phyloP scores from a whole-genome alignment of 2,329 filamentous ascomycete species.

The Coniochaeta sp. region DNA sequence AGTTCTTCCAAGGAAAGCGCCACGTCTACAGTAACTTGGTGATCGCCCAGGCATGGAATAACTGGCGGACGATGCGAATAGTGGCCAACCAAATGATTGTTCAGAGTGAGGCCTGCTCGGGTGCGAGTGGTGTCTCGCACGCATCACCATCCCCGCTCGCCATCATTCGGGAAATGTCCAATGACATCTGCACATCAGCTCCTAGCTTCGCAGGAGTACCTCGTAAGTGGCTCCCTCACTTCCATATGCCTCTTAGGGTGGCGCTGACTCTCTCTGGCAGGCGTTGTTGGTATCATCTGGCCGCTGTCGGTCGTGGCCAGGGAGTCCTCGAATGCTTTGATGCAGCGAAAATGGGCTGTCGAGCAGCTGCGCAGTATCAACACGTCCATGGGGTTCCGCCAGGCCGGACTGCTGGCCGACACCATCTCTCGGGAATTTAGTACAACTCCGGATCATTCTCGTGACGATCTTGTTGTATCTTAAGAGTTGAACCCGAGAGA shows the following conservation, averaged over 20 bases:
- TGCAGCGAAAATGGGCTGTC: constrained; percentile 9
- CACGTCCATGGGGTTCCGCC: constrained; percentile 10
- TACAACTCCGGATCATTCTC: background rate
- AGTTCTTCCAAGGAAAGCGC: constrained; percentile 7
- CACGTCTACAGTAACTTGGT: constrained; percentile 11
- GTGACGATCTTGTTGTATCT: background rate
- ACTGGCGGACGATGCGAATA: constrained; percentile 12
- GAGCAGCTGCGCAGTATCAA: constrained; percentile 10
- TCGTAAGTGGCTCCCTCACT: background rate
- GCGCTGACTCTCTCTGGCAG: background rate
- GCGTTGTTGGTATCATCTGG: constrained; percentile 6
- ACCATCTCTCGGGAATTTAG: background rate
- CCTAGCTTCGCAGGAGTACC: constrained; percentile 4
- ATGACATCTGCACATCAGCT: constrained; percentile 10
- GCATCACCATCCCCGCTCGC: background rate
- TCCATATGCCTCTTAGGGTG: background rate
- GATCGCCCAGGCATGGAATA: constrained; percentile 14
- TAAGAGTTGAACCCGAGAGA: background rate
- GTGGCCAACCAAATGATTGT: constrained; percentile 10
- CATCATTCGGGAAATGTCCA: constrained; percentile 7
- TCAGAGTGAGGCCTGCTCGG: background rate
- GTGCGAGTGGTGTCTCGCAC: too few species aligned
- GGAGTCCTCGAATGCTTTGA: constrained; percentile 7
- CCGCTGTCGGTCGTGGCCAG: constrained; percentile 11
- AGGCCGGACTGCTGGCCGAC: constrained; percentile 12